Evolutionary conservation across 768 basidiomycete genomes (phyloP).

Genomic region (Tricholoma terreum): DNA sequence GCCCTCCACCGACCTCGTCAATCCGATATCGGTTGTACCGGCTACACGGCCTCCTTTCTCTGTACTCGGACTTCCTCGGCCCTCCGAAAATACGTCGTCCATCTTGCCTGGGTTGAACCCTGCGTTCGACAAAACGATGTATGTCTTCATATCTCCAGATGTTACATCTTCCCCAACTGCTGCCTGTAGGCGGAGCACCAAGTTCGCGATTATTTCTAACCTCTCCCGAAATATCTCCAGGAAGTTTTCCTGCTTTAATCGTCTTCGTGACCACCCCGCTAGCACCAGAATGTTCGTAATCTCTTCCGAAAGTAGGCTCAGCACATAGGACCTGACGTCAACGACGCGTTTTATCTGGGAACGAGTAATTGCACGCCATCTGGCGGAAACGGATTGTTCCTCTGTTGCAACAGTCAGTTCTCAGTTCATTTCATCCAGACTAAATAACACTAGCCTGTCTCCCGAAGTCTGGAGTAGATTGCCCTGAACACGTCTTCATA

Average conservation of each 20-base stretch:
- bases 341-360: conserved; percentile 30
- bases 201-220: conserved; percentile 1
- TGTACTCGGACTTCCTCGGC: neutral
- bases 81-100: conserved; percentile 1
- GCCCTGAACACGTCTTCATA: conserved; percentile 26
- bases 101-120: conserved; percentile 1
- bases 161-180: conserved; percentile 6
- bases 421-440: neutral
- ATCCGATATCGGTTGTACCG: conserved; percentile 3
- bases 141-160: conserved; percentile 3
- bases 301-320: neutral
- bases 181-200: conserved; percentile 1
- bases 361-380: conserved; percentile 55
- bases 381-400: conserved; percentile 48
- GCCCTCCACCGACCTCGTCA: neutral
- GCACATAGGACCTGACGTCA: conserved; percentile 23
- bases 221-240: neutral
- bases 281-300: conserved; percentile 7
- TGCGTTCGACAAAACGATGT: conserved; percentile 1
- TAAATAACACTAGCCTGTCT: conserved; percentile 33
- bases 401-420: conserved; percentile 27
- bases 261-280: conserved; percentile 4
- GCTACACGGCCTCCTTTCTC: neutral
- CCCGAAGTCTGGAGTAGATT: conserved; percentile 39
- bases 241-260: neutral